Evolutionary conservation across 345 rosid genomes (phyloP), one percentile per base, ranked within the genome.

Genomic region (Carallia pectinifolia): DNA sequence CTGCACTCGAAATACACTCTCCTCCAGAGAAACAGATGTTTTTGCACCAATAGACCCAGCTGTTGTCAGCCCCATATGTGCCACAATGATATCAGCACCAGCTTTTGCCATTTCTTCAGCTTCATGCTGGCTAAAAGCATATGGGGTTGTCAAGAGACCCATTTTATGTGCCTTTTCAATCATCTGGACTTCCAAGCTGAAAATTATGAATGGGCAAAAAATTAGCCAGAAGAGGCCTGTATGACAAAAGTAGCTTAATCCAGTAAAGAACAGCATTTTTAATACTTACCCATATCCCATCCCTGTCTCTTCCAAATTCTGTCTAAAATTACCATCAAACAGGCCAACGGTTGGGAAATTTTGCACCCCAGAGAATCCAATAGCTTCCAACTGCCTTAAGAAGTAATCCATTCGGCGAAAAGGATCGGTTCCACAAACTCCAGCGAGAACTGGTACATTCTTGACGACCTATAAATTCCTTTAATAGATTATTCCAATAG

Each of bases 331-430:
- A 53, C 98, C 98, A 64, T 94, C 98, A 75, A 91, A 89, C 36
- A 94, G 93, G 72, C 98, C 97, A 27, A 94, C 97, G 50, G 98
- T 94, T 37, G 96, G 98, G 79, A 94, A 94, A 71, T 94, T 94
- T 85, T 94, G 97, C 72, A 94, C 97, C 54, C 98, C 97, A 71
- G 76, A 78, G 73, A 89, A 91, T 55, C 98, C 98, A 44, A 88
- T 83, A 53, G 97, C 87, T 79, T 94, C 95, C 62, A 94, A 70
- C 84, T 89, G 90, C 86, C 75, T 88, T n/a, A 94, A 81, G 71
- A 94, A 94, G 86, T 81, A 79, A 71, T 85, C 88, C 93, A 94
- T 89, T 70, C 81, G 85, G 40, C 98, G 90, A 78, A 94, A 94
- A 69, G 97, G 98, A 81, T 94, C 96, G 4, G 97, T 94, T 58